These are phyloP conservation scores for Pseudocercospora macadamiae DNA, from an alignment of 2,329 filamentous ascomycete species.

Conservation along the genomic window DNA sequence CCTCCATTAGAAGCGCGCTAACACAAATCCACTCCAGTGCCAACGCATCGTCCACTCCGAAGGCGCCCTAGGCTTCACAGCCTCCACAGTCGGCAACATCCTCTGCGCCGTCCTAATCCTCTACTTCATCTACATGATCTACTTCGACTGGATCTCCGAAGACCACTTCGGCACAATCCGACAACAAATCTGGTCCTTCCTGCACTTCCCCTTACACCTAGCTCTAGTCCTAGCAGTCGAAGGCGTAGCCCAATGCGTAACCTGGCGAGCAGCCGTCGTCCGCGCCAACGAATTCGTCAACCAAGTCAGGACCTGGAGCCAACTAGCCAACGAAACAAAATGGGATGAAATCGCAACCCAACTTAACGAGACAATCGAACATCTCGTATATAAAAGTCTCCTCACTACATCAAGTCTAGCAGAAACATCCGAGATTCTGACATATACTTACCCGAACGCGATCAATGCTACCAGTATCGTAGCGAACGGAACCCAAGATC, in stretches of 20 bases:
- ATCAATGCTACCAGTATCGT: slow-evolving; percentile 14
- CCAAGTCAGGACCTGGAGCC: not conserved
- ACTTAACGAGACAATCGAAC: slow-evolving; percentile 14
- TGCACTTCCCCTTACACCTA: slow-evolving; percentile 32
- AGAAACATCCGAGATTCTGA: slow-evolving; percentile 13
- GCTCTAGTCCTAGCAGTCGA: slow-evolving; percentile 20
- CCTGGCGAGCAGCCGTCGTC: slow-evolving; percentile 34
- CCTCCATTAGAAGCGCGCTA: not conserved
- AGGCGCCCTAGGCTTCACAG: slow-evolving; percentile 18
- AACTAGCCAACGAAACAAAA: not conserved
- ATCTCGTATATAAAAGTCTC: slow-evolving; percentile 12
- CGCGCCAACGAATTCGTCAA: slow-evolving; percentile 16
- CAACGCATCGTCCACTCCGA: slow-evolving; percentile 40
- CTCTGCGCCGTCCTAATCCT: slow-evolving; percentile 40
- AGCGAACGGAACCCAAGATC: not conserved
- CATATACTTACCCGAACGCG: slow-evolving; percentile 5
- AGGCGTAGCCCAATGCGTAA: slow-evolving; percentile 37
- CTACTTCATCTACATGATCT: slow-evolving; percentile 33
- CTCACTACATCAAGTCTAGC: slow-evolving; percentile 8
- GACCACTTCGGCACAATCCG: slow-evolving; percentile 30
- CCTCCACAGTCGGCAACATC: slow-evolving; percentile 38
- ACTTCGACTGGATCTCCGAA: slow-evolving; percentile 27
- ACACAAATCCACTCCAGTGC: slow-evolving; percentile 17
- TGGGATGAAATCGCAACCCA: slow-evolving; percentile 1
- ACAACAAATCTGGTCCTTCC: slow-evolving; percentile 31